Percentiles rank a stretch among this genome's conserved stretches.
phyloP scores from a whole-genome alignment of 2,329 filamentous ascomycete species.

The Calonectria hongkongensis region DNA sequence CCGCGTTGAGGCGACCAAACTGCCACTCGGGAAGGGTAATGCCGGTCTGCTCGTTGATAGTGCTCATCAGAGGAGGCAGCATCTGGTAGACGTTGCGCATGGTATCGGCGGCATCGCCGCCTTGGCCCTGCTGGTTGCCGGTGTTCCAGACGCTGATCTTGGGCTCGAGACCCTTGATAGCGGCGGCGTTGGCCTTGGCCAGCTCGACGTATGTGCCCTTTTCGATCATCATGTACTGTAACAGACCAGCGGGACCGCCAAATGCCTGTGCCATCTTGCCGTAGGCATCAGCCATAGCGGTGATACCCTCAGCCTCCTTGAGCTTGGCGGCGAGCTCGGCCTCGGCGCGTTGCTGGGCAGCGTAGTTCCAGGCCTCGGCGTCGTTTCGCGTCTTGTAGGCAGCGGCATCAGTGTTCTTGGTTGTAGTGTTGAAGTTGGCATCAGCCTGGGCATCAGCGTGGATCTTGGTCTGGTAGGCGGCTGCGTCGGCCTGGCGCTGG shows the following conservation, averaged over 20 bases:
- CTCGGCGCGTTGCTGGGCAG: constrained; percentile 71
- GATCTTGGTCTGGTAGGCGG: constrained; percentile 69
- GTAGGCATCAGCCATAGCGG: constrained; percentile 89
- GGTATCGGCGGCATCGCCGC: constrained; percentile 71
- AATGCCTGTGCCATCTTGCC: constrained; percentile 81
- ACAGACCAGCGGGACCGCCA: constrained; percentile 84
- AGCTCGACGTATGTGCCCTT: constrained; percentile 86
- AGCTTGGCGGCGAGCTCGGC: constrained; percentile 76
- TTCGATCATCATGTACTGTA: constrained; percentile 93
- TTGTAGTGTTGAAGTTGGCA: constrained; percentile 74
- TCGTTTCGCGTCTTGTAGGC: constrained; percentile 70
- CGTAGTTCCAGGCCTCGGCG: constrained; percentile 63
- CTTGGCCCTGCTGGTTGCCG: constrained; percentile 68
- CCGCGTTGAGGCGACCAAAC: constrained; percentile 69
- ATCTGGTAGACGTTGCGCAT: constrained; percentile 91
- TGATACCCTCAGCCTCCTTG: constrained; percentile 85
- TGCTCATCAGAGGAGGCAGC: constrained; percentile 87
- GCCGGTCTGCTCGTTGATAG: constrained; percentile 92
- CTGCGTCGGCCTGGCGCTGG: constrained; percentile 71
- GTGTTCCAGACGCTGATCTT: constrained; percentile 97
- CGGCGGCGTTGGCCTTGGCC: constrained; percentile 85
- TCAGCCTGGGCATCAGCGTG: constrained; percentile 71
- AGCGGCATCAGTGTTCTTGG: constrained; percentile 82
- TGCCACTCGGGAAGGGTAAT: constrained; percentile 88
- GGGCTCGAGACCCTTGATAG: constrained; percentile 85